phyloP scores from a whole-genome alignment of 2,329 filamentous ascomycete species.

The Fusarium sp. region DNA sequence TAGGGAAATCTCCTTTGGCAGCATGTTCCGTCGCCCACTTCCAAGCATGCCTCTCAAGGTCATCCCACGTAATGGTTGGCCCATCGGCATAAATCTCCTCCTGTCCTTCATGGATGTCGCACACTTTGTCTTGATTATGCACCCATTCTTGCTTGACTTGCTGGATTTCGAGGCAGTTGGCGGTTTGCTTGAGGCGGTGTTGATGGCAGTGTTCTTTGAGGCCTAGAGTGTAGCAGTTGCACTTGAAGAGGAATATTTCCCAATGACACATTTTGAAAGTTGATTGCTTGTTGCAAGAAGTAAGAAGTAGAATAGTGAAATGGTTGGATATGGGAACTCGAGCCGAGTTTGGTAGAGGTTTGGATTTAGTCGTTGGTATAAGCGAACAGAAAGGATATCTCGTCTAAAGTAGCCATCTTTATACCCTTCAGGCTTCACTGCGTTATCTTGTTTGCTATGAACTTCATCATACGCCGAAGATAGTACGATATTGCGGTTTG shows the following conservation, averaged over 20 bases:
- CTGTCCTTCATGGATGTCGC: not conserved
- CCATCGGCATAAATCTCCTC: not conserved
- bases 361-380: not conserved
- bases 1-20: slow-evolving; percentile 3
- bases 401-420: not conserved
- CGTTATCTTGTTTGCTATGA: not conserved
- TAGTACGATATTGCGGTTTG: slow-evolving; percentile 3
- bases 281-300: not conserved
- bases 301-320: not conserved
- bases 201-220: slow-evolving; percentile 28
- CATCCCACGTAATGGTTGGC: slow-evolving; percentile 10
- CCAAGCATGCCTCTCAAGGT: slow-evolving; percentile 19
- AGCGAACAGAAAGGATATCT: not conserved
- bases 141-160: slow-evolving; percentile 29
- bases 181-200: slow-evolving; percentile 12
- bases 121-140: slow-evolving; percentile 18
- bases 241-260: slow-evolving; percentile 27
- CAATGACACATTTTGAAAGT: slow-evolving; percentile 29
- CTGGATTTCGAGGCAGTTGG: slow-evolving; percentile 23
- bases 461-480: not conserved
- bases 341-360: not conserved
- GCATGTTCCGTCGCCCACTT: slow-evolving; percentile 15
- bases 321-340: not conserved
- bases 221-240: slow-evolving; percentile 14
- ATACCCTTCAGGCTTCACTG: not conserved